Conservation (phyloP, 148 eudicot species). For the Salicornia ramosissima region DNA sequence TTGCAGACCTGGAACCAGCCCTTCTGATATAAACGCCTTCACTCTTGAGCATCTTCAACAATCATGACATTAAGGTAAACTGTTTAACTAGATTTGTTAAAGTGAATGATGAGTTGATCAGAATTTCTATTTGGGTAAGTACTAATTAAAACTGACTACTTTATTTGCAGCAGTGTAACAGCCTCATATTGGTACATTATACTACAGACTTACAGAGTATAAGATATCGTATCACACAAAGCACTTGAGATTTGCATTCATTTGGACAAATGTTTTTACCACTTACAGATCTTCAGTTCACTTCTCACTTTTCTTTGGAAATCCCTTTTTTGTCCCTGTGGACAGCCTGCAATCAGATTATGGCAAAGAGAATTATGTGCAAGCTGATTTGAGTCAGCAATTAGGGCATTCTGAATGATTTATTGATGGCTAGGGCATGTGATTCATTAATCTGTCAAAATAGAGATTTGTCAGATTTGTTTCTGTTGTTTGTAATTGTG, state of each 20-base stretch:
- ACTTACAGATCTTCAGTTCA: background rate
- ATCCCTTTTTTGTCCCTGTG: background rate
- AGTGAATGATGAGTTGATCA: too few relatives aligned
- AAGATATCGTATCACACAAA: background rate
- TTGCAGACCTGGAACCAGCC: slow-evolving; percentile 93
- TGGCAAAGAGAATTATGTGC: background rate
- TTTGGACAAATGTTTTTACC: background rate
- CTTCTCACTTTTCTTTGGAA: background rate
- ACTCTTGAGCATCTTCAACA: slow-evolving; percentile 70
- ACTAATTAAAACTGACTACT: background rate
- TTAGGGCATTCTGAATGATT: background rate
- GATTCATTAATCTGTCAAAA: background rate
- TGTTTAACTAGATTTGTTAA: background rate
- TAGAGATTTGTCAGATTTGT: background rate
- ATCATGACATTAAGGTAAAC: slow-evolving; percentile 38
- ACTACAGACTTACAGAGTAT: too few relatives aligned
- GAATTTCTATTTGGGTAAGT: background rate
- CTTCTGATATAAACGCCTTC: slow-evolving; percentile 76
- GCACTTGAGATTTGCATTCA: background rate
- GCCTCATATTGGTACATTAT: background rate
- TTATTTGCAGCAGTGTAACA: background rate
- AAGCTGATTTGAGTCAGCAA: background rate
- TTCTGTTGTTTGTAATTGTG: background rate
- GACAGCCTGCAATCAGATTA: background rate
- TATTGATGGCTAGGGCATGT: background rate